phyloP scores from a whole-genome alignment of 805 yeast genomes.

The Naumovozyma castellii region DNA sequence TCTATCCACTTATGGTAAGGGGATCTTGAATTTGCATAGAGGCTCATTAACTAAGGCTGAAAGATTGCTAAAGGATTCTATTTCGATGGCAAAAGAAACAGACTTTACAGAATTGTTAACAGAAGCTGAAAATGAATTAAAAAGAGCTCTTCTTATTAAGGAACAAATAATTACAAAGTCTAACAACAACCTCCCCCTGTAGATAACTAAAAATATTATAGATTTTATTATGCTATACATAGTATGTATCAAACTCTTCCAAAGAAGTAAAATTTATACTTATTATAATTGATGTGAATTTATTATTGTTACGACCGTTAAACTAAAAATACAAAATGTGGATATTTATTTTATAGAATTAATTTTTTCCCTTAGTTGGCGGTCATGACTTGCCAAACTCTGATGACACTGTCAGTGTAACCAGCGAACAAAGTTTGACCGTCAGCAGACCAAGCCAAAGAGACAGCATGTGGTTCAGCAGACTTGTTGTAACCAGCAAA shows the following conservation, averaged over 20 bases:
- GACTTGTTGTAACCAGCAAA: constrained; percentile 80
- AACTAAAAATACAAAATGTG: constrained; percentile 1
- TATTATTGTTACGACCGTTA: background rate
- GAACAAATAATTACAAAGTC: background rate
- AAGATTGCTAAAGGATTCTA: constrained; percentile 54
- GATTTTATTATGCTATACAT: no score
- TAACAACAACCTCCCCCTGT: no score
- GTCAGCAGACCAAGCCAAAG: constrained; percentile 99
- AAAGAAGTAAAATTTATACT: no score
- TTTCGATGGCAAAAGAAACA: constrained; percentile 57
- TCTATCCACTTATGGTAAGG: constrained; percentile 75
- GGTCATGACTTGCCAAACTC: constrained; percentile 99
- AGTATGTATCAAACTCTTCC: no score
- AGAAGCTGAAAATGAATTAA: constrained; percentile 59
- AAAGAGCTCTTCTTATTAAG: constrained; percentile 28
- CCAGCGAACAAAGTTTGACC: constrained; percentile 99
- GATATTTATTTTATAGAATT: background rate
- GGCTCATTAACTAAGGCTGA: constrained; percentile 50
- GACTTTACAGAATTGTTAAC: constrained; percentile 52
- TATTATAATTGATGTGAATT: no score
- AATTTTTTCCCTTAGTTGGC: constrained; percentile 23
- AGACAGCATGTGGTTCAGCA: constrained; percentile 95
- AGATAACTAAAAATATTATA: no score
- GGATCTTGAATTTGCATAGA: constrained; percentile 61
- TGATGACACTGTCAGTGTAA: constrained; percentile 98